Percentiles rank a stretch among this genome's conserved stretches.
Conservation (phyloP, 2,329 filamentous ascomycete species). For the Curvularia verruculosa region DNA sequence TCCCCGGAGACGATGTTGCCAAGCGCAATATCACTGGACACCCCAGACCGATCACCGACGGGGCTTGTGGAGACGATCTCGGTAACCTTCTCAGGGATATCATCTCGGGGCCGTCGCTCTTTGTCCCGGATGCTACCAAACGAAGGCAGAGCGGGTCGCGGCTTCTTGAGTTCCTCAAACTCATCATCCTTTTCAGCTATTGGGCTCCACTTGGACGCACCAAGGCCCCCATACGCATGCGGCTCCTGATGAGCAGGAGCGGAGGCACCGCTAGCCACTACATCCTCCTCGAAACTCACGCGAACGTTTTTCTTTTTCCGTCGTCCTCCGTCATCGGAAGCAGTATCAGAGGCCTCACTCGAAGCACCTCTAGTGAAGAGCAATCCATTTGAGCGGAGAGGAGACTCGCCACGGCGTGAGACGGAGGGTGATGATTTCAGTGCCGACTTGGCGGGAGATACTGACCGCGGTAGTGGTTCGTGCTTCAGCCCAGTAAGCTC, state of each 20-base stretch:
- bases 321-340: slow-evolving; percentile 52
- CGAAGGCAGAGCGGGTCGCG: slow-evolving; percentile 73
- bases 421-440: slow-evolving; percentile 69
- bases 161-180: slow-evolving; percentile 70
- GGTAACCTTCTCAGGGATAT: slow-evolving; percentile 60
- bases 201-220: slow-evolving; percentile 54
- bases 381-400: slow-evolving; percentile 59
- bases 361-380: slow-evolving; percentile 52
- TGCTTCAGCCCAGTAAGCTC: slow-evolving; percentile 64
- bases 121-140: slow-evolving; percentile 76
- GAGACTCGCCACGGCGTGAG: slow-evolving; percentile 52
- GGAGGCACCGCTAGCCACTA: slow-evolving; percentile 59
- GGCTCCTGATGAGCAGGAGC: slow-evolving; percentile 31
- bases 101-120: slow-evolving; percentile 57
- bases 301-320: slow-evolving; percentile 65
- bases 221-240: slow-evolving; percentile 30
- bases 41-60: slow-evolving; percentile 51
- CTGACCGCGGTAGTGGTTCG: slow-evolving; percentile 70
- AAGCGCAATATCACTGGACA: slow-evolving; percentile 66
- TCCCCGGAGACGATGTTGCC: slow-evolving; percentile 64
- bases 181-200: slow-evolving; percentile 61
- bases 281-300: slow-evolving; percentile 81
- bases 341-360: slow-evolving; percentile 64
- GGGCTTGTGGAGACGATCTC: slow-evolving; percentile 50
- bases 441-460: slow-evolving; percentile 79